Evolutionary conservation across 1,139 yeast species (phyloP), one percentile per base, ranked within the genome.

Genomic region (Hemisphaericaspora xylanilytica): DNA sequence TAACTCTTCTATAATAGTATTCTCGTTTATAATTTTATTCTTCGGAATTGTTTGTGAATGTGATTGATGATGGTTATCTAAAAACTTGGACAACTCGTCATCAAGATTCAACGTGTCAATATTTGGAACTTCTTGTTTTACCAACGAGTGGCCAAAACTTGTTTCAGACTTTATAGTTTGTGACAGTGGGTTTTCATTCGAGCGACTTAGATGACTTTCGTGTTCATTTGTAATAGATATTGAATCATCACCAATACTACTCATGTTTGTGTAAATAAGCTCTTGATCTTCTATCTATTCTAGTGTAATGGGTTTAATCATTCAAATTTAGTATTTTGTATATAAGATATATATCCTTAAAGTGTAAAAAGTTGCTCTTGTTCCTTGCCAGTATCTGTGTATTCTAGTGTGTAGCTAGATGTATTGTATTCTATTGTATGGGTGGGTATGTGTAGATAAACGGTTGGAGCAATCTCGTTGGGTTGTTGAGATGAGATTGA

Each of bases 61-160:
- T 8, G 8, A 8, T 6, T 12, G 6, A 17, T 17, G 3, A 14
- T 33, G 36, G 22, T 38, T 38, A 20, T 39, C 37, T 21, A 50
- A 37, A n/a, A 48, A 32, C 37, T 33, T 46, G 37, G 61, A 59
- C 14, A 59, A 63, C n/a, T 51, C 52, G 36, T 65, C 70, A 16
- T 56, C 56, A 29, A 58, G 52, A 5, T 52, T 53, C 18, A 61
- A 36, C 35, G 57, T 61, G 34, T 55, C 52, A 40, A 64, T 50
- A 1, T 65, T 65, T 40, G 67, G 70, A 4, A 32, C 22, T 5
- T 29, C 32, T 18, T 29, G 24, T 18, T 29, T 29, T 18, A 29
- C 12, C n/a, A 9, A n/a, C 7, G 24, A 4, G 4, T 29, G 24
- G 8, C 3, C 12, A 4, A 6, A 11, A 5, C 10, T 28, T 16